Conservation (phyloP, 202 grass and related monocot genomes). For the Panicum hallii region DNA sequence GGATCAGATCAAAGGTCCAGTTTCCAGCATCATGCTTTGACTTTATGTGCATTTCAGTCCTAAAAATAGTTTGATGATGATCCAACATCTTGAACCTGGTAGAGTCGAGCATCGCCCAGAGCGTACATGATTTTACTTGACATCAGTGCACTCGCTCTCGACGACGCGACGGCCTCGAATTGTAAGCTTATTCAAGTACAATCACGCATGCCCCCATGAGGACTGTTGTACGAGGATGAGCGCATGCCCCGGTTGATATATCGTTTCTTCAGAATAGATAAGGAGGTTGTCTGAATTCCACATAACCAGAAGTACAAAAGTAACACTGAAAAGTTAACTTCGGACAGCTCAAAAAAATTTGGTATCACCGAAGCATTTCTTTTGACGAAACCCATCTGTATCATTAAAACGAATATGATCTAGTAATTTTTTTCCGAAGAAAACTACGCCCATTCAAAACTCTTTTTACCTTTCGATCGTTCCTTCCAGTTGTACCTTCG, state of each 20-base stretch:
- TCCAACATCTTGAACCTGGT: neutral
- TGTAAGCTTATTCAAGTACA: neutral
- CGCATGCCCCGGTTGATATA: neutral
- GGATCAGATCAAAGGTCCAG: slow-evolving; percentile 6
- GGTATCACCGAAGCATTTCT: neutral
- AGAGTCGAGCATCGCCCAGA: neutral
- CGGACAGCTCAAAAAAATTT: neutral
- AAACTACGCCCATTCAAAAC: neutral
- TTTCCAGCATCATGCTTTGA: slow-evolving; percentile 10
- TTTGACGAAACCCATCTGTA: neutral
- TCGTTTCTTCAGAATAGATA: neutral
- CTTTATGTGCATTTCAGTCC: neutral
- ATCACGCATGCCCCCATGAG: neutral
- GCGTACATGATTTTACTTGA: neutral
- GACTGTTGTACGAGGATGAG: slow-evolving; percentile 18
- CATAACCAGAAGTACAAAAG: neutral
- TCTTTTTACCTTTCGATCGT: neutral
- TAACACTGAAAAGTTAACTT: neutral
- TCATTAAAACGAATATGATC: neutral
- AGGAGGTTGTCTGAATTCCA: neutral
- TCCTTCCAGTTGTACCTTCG: neutral
- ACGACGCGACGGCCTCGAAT: too few relatives aligned
- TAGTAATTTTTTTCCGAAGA: too few relatives aligned
- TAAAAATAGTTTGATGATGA: neutral
- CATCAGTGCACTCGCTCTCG: neutral